Evolutionary conservation across 2,329 filamentous ascomycete genomes (phyloP).

Genomic region (Plenodomus biglobosus): DNA sequence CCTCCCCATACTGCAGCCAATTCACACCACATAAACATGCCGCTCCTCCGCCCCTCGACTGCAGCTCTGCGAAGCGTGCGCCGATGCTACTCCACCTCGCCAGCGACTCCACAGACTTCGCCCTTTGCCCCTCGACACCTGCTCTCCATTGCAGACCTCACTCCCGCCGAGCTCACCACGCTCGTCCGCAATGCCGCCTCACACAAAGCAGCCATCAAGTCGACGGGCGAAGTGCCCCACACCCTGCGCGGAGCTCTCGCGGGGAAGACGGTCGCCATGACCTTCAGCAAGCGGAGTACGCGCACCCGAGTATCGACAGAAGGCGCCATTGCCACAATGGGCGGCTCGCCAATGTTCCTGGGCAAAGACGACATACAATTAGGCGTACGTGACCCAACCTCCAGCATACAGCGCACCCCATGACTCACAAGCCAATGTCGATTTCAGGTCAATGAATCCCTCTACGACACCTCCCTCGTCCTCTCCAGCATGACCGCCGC

Average conservation of each 20-base stretch:
- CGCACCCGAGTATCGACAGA: conserved; percentile 93
- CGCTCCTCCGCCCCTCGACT: conserved; percentile 32
- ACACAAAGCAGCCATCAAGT: conserved; percentile 77
- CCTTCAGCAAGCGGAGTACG: conserved; percentile 95
- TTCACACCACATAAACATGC: conserved; percentile 27
- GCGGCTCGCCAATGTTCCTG: conserved; percentile 94
- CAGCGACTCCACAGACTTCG: conserved; percentile 51
- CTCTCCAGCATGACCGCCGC: conserved; percentile 72
- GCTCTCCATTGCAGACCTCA: conserved; percentile 86
- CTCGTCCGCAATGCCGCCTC: conserved; percentile 79
- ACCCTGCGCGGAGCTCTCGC: conserved; percentile 64
- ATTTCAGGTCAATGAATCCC: conserved; percentile 88
- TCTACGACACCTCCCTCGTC: conserved; percentile 89
- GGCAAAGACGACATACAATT: conserved; percentile 96
- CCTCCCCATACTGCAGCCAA: not conserved
- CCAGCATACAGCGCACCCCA: not conserved
- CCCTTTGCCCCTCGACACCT: conserved; percentile 76
- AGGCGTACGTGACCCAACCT: conserved; percentile 60
- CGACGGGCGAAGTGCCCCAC: conserved; percentile 59
- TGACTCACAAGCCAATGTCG: conserved; percentile 10
- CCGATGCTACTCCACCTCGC: conserved; percentile 36
- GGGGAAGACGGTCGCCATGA: conserved; percentile 85
- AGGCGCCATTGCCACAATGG: conserved; percentile 82
- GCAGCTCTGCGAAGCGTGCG: conserved; percentile 36
- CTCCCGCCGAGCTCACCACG: conserved; percentile 73